These are phyloP conservation scores for Aspergillus haitiensis DNA, from an alignment of 495 filamentous ascomycete genomes.

Conservation along the genomic window DNA sequence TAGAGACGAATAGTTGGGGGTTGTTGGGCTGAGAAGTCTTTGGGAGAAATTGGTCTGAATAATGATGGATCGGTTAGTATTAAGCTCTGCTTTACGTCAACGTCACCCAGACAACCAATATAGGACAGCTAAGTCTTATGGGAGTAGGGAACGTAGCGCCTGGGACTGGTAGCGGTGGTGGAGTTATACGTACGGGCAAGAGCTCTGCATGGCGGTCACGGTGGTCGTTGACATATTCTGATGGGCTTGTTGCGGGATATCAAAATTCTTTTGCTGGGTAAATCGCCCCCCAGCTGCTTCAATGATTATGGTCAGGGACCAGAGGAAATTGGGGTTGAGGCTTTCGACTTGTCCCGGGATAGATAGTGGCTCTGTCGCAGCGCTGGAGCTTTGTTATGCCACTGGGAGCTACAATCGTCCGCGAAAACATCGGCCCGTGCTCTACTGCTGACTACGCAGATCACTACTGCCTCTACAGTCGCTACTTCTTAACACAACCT, in stretches of 20 bases:
- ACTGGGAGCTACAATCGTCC: constrained; percentile 9
- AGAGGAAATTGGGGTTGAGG: not conserved
- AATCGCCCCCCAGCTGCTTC: not conserved
- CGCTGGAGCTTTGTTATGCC: constrained; percentile 11
- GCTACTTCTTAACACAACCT: not conserved
- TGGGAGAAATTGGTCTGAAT: constrained; percentile 70
- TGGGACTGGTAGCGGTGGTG: constrained; percentile 16
- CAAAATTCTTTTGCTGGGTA: not conserved
- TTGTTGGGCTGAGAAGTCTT: constrained; percentile 83
- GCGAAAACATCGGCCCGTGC: constrained; percentile 24
- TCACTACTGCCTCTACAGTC: not conserved
- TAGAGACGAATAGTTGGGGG: constrained; percentile 89
- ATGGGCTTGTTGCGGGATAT: too few relatives aligned
- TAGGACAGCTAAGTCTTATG: not conserved
- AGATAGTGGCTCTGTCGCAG: not conserved
- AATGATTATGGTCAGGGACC: not conserved
- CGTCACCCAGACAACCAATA: too few relatives aligned
- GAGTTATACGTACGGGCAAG: constrained; percentile 54
- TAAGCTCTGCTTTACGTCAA: too few relatives aligned
- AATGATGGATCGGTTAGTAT: constrained; percentile 6
- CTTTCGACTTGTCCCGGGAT: not conserved
- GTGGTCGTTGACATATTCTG: constrained; percentile 72
- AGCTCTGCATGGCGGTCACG: constrained; percentile 66
- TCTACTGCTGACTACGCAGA: constrained; percentile 1
- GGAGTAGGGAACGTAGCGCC: not conserved